Conservation (phyloP, 2,329 filamentous ascomycete genomes). For the Colletotrichum phormii region DNA sequence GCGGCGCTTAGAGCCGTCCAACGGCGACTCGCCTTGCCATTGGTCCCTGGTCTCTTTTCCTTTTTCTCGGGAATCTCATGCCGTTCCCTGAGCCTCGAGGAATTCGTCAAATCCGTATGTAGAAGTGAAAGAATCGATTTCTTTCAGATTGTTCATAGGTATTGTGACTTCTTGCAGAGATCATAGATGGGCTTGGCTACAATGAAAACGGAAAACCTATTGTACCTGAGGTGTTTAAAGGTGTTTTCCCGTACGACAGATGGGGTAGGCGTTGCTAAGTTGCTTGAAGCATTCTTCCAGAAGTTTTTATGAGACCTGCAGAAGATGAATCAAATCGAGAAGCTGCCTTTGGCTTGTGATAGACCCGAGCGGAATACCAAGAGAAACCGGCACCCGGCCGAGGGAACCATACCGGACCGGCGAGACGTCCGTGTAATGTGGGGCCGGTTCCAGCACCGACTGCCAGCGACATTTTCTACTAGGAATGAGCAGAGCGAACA, state of each 20-base stretch:
- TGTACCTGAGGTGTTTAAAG: background rate
- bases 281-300: background rate
- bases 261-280: background rate
- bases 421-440: background rate
- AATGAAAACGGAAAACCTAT: background rate
- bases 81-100: background rate
- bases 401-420: background rate
- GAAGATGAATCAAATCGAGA: background rate
- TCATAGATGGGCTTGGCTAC: background rate
- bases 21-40: constrained; percentile 14
- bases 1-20: constrained; percentile 34
- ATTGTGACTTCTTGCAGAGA: background rate
- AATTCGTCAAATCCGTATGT: background rate
- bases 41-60: constrained; percentile 2
- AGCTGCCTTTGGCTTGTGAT: background rate
- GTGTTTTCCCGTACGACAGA: background rate
- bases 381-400: background rate
- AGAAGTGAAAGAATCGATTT: too few relatives aligned
- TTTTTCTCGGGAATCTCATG: background rate
- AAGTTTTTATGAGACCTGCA: background rate
- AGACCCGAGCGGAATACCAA: background rate
- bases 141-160: background rate
- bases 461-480: background rate
- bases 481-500: background rate
- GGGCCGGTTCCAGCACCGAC: constrained; percentile 4